Conservation (phyloP, 73 alveolate genomes). For the Stentor coeruleus region DNA sequence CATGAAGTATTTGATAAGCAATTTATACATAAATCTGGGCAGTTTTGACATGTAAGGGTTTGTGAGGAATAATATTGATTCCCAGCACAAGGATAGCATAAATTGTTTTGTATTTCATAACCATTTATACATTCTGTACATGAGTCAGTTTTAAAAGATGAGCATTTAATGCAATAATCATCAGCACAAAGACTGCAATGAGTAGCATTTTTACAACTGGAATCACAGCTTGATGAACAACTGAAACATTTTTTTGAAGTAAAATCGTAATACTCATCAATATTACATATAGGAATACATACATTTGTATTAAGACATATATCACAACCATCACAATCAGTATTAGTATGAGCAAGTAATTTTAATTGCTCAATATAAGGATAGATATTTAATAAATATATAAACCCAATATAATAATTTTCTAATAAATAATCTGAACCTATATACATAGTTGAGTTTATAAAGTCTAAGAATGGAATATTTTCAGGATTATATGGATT, state of each 20-base stretch:
- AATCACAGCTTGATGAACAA: neutral
- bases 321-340: slow-evolving; percentile 1
- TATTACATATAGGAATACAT: neutral
- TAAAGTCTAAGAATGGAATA: too few relatives aligned
- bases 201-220: neutral
- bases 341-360: neutral
- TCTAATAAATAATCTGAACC: too few relatives aligned
- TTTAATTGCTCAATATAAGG: neutral
- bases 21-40: neutral
- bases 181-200: neutral
- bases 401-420: neutral
- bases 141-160: neutral
- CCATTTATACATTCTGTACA: neutral
- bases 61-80: neutral
- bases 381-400: too few relatives aligned
- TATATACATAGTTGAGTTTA: too few relatives aligned
- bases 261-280: neutral
- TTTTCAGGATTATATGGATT: too few relatives aligned
- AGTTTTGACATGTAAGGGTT: neutral
- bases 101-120: neutral
- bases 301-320: neutral
- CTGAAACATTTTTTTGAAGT: neutral
- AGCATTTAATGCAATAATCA: neutral
- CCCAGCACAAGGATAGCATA: neutral
- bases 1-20: neutral